phyloP scores from a whole-genome alignment of 169 alveolate species.

The Plasmodium knowlesi region DNA sequence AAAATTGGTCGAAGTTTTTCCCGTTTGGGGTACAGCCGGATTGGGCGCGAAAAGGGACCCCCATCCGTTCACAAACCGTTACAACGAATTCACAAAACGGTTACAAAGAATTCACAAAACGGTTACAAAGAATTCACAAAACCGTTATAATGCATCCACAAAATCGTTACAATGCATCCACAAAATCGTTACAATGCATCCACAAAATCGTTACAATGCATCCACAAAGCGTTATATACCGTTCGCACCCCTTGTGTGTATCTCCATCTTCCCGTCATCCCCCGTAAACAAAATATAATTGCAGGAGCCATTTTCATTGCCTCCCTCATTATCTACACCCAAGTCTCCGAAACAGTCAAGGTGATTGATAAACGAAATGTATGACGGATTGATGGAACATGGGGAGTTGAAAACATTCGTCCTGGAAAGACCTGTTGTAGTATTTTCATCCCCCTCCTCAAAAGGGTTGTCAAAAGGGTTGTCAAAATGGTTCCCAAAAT shows the following conservation, averaged over 20 bases:
- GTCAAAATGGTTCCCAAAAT: background rate
- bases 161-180: too few relatives aligned
- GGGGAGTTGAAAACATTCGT: constrained; percentile 3
- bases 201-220: too few relatives aligned
- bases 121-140: too few relatives aligned
- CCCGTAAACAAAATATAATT: constrained; percentile 20
- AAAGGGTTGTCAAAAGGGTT: background rate
- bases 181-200: too few relatives aligned
- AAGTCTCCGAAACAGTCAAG: background rate
- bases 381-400: constrained; percentile 4
- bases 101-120: too few relatives aligned
- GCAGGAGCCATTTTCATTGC: background rate
- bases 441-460: background rate
- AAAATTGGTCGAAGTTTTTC: background rate
- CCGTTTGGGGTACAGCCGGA: background rate
- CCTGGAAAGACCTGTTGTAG: background rate
- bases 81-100: too few relatives aligned
- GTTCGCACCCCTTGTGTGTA: background rate
- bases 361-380: constrained; percentile 25
- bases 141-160: too few relatives aligned
- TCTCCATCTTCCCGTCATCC: constrained; percentile 21
- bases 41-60: background rate
- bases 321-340: background rate
- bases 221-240: too few relatives aligned
- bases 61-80: background rate